phyloP scores from a whole-genome alignment of 2,329 filamentous ascomycete species.

The Pseudogymnoascus sp. region DNA sequence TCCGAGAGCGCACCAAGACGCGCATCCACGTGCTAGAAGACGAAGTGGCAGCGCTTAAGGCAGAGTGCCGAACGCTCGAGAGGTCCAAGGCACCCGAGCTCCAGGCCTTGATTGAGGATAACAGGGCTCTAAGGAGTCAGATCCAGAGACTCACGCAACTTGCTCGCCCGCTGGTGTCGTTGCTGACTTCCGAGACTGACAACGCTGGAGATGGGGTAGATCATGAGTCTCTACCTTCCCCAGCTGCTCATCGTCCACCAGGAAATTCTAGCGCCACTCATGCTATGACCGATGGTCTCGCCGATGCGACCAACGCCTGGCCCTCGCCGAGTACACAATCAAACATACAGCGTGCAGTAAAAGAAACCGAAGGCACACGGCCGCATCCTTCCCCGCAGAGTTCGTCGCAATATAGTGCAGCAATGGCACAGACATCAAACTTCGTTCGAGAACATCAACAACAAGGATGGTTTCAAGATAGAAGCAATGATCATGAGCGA shows the following conservation, averaged over 20 bases:
- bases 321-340: background rate
- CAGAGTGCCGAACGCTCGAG: background rate
- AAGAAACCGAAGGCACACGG: background rate
- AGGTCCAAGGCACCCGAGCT: background rate
- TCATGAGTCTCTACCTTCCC: background rate
- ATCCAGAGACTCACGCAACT: background rate
- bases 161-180: background rate
- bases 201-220: background rate
- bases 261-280: background rate
- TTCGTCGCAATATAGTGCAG: background rate
- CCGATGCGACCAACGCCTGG: background rate
- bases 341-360: background rate
- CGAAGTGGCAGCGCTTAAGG: background rate
- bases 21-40: slow-evolving; percentile 9
- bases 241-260: background rate
- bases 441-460: background rate
- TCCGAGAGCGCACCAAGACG: slow-evolving; percentile 2
- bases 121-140: background rate
- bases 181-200: background rate
- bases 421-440: background rate
- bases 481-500: background rate
- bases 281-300: background rate
- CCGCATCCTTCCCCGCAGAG: background rate
- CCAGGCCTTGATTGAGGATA: background rate
- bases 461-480: background rate